Evolutionary conservation across 306 rosid species (phyloP).

Genomic region (Inga leiocalycina): DNA sequence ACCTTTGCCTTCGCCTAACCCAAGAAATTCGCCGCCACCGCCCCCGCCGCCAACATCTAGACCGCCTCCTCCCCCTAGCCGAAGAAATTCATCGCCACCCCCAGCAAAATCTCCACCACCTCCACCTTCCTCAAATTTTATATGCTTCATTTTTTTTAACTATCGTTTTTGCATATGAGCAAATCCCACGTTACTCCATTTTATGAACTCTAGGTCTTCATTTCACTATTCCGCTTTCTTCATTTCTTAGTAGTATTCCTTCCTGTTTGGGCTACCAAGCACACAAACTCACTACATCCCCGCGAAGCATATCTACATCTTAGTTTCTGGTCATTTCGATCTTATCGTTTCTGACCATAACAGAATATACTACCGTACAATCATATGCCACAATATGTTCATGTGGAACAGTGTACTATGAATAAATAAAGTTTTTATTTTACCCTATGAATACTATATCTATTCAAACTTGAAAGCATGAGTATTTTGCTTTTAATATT

Average conservation of each 20-base stretch:
- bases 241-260: neutral
- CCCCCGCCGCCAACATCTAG: neutral
- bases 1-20: neutral
- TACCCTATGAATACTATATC: too few species aligned
- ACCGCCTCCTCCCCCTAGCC: neutral
- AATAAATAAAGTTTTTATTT: too few species aligned
- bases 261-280: neutral
- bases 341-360: too few species aligned
- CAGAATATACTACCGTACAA: too few species aligned
- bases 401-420: too few species aligned
- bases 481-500: too few species aligned
- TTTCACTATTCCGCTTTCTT: neutral
- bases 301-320: too few species aligned
- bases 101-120: neutral
- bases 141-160: neutral
- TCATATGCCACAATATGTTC: too few species aligned
- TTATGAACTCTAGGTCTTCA: too few species aligned
- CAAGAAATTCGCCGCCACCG: neutral
- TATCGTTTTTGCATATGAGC: neutral
- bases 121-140: neutral
- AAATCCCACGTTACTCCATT: too few species aligned
- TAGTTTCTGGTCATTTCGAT: neutral
- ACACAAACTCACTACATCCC: neutral
- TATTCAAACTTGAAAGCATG: too few species aligned
- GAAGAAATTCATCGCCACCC: neutral